A percentile compares a stretch with the other conserved stretches of the same genome.
Evolutionary conservation across 1,284 basidiomycete genomes (phyloP).

Genomic region (Exsudoporus floridanus): DNA sequence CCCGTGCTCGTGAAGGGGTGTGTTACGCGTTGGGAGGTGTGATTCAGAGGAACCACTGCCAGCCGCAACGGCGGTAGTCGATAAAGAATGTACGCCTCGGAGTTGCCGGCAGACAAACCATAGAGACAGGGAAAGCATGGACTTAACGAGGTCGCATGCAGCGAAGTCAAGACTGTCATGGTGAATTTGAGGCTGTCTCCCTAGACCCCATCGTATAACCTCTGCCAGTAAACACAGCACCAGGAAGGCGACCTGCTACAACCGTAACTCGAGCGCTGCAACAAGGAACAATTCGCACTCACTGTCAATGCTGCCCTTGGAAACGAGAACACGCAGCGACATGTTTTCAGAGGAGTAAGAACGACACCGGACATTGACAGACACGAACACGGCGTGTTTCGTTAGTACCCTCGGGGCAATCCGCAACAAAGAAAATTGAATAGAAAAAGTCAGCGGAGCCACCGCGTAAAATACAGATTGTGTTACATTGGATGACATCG

Average conservation of each 20-base stretch:
- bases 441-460: neutral
- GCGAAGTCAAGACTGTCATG: conserved; percentile 16
- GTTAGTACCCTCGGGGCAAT: neutral
- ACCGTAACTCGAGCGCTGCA: neutral
- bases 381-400: neutral
- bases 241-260: conserved; percentile 20
- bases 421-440: neutral
- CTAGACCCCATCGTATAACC: neutral
- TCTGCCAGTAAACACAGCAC: conserved; percentile 16
- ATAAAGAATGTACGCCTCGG: neutral
- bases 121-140: conserved; percentile 12
- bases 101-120: conserved; percentile 11
- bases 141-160: conserved; percentile 19
- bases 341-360: neutral
- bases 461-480: neutral
- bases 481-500: conserved; percentile 10
- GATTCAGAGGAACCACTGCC: conserved; percentile 2
- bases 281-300: neutral
- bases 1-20: conserved; percentile 4
- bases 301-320: conserved; percentile 10
- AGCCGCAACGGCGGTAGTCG: neutral
- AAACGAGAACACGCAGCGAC: neutral
- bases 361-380: neutral
- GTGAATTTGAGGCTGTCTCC: neutral
- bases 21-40: conserved; percentile 4